These are phyloP conservation scores for Hypoxylon sp. DNA, from an alignment of 2,329 filamentous ascomycete species.

Conservation along the genomic window DNA sequence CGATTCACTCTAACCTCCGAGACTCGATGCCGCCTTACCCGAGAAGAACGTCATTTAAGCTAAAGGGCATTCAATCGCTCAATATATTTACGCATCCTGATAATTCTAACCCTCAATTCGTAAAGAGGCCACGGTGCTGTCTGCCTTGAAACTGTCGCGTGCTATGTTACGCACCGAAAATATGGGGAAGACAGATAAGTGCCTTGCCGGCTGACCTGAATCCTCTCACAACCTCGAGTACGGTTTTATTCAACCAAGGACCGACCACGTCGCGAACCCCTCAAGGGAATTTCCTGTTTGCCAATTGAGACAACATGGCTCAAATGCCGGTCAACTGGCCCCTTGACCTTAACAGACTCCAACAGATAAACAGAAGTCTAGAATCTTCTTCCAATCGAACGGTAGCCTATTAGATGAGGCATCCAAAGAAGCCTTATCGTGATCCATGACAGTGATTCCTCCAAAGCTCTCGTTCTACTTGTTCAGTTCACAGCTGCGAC, in stretches of 20 bases:
- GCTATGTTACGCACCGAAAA: slow-evolving; percentile 16
- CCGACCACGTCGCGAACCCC: slow-evolving; percentile 1
- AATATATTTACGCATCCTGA: not conserved
- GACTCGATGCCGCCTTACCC: slow-evolving; percentile 23
- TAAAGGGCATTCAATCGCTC: not conserved
- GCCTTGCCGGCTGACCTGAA: slow-evolving; percentile 9
- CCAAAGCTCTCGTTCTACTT: not conserved
- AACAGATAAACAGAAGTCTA: slow-evolving; percentile 1
- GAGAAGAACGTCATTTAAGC: slow-evolving; percentile 6
- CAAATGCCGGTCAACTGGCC: slow-evolving; percentile 7
- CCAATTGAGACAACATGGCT: slow-evolving; percentile 29
- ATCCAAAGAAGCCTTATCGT: slow-evolving; percentile 4
- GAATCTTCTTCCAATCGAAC: not conserved
- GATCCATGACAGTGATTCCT: slow-evolving; percentile 6
- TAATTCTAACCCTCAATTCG: slow-evolving; percentile 1
- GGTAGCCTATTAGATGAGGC: slow-evolving; percentile 8
- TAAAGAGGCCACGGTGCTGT: not conserved
- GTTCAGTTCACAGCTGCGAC: slow-evolving; percentile 1
- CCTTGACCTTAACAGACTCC: not conserved
- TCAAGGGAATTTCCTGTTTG: slow-evolving; percentile 5
- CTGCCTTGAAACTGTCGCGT: slow-evolving; percentile 7
- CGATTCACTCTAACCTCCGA: slow-evolving; percentile 15
- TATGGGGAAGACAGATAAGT: slow-evolving; percentile 6
- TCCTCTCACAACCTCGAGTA: not conserved
- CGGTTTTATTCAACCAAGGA: slow-evolving; percentile 7